Base-by-base conservation (phyloP, 1,139 yeast genomes). In the Zygosaccharomyces sapae region DNA sequence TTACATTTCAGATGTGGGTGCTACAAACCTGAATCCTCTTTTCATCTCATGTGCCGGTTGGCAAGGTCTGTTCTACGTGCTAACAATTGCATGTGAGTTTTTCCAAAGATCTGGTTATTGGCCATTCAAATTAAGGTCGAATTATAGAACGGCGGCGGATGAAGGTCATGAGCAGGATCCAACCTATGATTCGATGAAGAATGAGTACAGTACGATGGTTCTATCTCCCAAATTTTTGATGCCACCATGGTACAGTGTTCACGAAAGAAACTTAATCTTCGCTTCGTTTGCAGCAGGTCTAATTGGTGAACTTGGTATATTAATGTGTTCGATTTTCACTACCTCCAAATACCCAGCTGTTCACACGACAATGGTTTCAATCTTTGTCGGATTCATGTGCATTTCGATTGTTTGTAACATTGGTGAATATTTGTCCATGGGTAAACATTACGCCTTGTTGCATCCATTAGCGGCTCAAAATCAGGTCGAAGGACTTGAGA, bases 1-100 rank as follows among this genome's bases (percentile, higher is more conserved):
- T 5, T 89, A 84, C 67, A 79, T 90, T 43, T 85, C 95, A 8
- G 88, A 88, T 61, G 76, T 88, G 46, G 96, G 90, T 5, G 96
- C 96, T 10, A 85, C 95, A 1, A 81, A 81, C 58, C 70, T 87
- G 45, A 86, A 87, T 62, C 95, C 96, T 1, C 68, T 88, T 18
- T 89, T 89, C 67, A 87, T 89, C 39, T 70, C 86, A n/a, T 82
- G 95, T 61, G 72, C 86, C 2, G 87, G 83, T 0, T 76, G 82
- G 64, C 95, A 87, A 69, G 95, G 89, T 16, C 71, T 86, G 12
- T 81, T 86, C 59, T 86, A 80, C 58, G 81, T 81, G 35, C 75
- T 87, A n/a, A 76, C 90, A 2, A 49, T 70, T 10, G 55, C 67
- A 8, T 55, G 64, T 7, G 70, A 69, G 52, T 68, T 64, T 50